Conservation (phyloP, 352 stramenopile genomes). For the Elongisporangium undulatum region DNA sequence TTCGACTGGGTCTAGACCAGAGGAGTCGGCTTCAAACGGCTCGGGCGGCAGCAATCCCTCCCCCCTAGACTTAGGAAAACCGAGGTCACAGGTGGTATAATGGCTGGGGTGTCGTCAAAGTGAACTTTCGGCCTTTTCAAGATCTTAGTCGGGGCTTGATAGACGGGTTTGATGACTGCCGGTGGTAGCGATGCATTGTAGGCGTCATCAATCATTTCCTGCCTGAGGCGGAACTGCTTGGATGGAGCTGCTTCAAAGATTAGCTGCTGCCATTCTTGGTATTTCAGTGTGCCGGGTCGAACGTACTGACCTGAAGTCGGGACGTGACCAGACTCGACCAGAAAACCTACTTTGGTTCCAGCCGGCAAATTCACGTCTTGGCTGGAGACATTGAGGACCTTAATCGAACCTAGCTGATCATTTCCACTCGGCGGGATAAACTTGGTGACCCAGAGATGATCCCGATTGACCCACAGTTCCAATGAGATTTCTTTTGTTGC, state of each 20-base stretch:
- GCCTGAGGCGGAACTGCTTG: neutral
- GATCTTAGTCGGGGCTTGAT: neutral
- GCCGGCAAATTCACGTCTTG: neutral
- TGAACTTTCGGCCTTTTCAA: neutral
- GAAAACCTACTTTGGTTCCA: neutral
- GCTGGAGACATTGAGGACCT: neutral
- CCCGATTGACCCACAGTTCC: slow-evolving; percentile 7
- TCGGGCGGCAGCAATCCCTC: too few species aligned
- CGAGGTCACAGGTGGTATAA: neutral
- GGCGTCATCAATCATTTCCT: neutral
- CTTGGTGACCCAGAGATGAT: slow-evolving; percentile 1
- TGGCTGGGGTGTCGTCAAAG: neutral
- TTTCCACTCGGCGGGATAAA: neutral
- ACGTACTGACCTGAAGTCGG: neutral
- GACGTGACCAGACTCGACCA: neutral
- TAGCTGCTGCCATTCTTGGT: neutral
- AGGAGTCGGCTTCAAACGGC: neutral
- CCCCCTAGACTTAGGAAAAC: neutral
- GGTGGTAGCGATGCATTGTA: neutral
- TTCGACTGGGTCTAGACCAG: neutral
- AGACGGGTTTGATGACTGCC: neutral
- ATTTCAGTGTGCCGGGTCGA: neutral
- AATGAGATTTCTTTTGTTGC: neutral
- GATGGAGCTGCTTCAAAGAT: neutral
- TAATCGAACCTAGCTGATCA: neutral